These are phyloP conservation scores for Populus hybrid DNA, from an alignment of 441 rosid genomes.

Conservation along the genomic window DNA sequence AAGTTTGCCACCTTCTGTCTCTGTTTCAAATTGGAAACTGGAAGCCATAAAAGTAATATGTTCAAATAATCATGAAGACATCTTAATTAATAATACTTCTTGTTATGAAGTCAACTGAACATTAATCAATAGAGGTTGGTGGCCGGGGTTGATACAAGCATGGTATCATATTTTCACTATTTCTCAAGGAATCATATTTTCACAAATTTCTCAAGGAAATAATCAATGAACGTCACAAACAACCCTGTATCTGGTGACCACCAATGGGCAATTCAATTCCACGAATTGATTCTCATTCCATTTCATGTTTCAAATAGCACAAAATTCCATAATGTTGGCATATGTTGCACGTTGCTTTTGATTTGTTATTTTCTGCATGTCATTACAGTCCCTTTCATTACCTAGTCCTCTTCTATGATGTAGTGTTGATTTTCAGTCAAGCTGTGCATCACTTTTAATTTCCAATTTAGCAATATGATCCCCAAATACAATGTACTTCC, in stretches of 20 bases:
- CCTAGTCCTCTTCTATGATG: not conserved
- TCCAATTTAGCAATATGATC: not conserved
- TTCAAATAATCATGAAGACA: not conserved
- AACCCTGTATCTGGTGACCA: not conserved
- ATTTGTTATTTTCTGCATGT: not conserved
- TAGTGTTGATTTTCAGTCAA: not conserved
- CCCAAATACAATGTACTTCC: not conserved
- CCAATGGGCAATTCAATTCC: not conserved
- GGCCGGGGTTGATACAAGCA: too few species aligned
- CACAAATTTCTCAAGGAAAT: too few species aligned
- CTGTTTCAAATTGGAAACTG: slow-evolving; percentile 94
- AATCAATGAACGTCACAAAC: not conserved
- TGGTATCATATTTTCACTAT: too few species aligned
- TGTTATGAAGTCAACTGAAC: not conserved
- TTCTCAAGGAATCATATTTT: too few species aligned
- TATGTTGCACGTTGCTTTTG: not conserved
- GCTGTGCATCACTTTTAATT: not conserved
- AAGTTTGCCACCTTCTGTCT: slow-evolving; percentile 75
- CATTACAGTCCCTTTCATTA: too few species aligned
- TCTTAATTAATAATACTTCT: not conserved
- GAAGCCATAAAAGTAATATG: slow-evolving; percentile 12
- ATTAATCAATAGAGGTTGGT: not conserved
- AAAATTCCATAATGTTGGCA: not conserved
- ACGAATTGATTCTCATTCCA: not conserved
- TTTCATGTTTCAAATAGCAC: not conserved